Evolutionary conservation across 2,329 filamentous ascomycete genomes (phyloP).

Genomic region (Sporothrix pallida): DNA sequence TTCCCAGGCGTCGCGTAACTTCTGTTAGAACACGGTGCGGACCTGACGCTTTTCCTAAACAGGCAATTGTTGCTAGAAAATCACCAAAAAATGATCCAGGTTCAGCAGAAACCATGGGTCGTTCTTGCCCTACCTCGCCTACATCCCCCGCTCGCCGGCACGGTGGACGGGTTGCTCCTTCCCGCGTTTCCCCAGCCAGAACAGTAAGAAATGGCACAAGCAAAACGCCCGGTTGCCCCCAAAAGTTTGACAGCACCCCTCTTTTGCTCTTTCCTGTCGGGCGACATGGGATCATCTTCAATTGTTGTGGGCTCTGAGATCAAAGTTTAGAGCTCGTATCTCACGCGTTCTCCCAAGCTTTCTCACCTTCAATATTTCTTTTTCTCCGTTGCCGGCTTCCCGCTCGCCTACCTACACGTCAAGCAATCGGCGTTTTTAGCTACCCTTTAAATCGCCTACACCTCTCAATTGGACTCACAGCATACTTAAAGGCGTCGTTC

Average conservation of each 20-base stretch:
- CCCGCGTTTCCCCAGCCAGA: neutral
- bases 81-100: neutral
- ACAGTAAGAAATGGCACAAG: neutral
- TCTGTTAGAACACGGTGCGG: neutral
- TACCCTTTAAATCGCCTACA: neutral
- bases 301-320: neutral
- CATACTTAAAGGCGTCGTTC: neutral
- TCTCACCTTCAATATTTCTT: neutral
- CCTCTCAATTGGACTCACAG: neutral
- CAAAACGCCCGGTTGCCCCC: neutral
- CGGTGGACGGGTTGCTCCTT: slow-evolving; percentile 16
- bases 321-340: neutral
- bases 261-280: neutral
- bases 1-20: neutral
- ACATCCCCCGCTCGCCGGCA: slow-evolving; percentile 11
- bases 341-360: neutral
- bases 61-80: neutral
- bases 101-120: neutral
- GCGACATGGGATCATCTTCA: neutral
- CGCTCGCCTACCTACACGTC: neutral
- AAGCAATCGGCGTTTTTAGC: neutral
- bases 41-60: neutral
- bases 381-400: slow-evolving; percentile 7
- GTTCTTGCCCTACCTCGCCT: neutral
- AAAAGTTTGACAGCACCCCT: neutral